Evolutionary conservation across 2,329 filamentous ascomycete species (phyloP).

Genomic region (Phialophora expanda): DNA sequence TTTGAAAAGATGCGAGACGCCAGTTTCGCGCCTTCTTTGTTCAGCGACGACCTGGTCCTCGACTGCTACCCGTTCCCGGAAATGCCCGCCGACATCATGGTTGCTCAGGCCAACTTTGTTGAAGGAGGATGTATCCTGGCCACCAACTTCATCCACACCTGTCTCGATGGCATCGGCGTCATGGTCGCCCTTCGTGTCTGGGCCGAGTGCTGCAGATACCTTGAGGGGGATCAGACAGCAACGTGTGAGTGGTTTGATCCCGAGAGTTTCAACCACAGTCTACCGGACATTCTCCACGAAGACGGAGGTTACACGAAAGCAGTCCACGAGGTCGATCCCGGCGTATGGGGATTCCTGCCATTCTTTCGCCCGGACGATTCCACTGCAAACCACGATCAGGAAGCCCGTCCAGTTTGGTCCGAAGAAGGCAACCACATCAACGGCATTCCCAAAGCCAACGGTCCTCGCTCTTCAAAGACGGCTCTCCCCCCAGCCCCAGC

Average conservation of each 20-base stretch:
- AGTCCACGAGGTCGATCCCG: constrained; percentile 2
- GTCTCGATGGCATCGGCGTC: constrained; percentile 11
- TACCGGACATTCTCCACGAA: constrained; percentile 14
- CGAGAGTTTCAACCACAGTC: constrained; percentile 15
- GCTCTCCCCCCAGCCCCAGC: neutral
- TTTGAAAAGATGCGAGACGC: constrained; percentile 2
- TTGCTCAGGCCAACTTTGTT: constrained; percentile 43
- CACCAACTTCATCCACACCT: constrained; percentile 17
- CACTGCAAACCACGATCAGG: neutral
- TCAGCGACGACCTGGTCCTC: constrained; percentile 13
- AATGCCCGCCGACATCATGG: constrained; percentile 36
- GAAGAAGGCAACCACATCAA: neutral
- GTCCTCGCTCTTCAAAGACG: too few species aligned
- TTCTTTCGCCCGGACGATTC: constrained; percentile 3
- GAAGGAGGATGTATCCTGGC: constrained; percentile 34
- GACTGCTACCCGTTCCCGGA: constrained; percentile 13
- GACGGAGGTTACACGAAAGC: neutral
- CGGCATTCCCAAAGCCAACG: too few species aligned
- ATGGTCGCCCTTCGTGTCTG: constrained; percentile 7
- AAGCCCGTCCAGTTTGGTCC: neutral
- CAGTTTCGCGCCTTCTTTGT: constrained; percentile 5
- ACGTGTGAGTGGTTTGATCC: constrained; percentile 17
- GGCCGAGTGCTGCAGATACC: constrained; percentile 9
- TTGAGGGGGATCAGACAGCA: constrained; percentile 4
- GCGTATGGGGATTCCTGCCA: constrained; percentile 1